These are phyloP conservation scores for Hypoxylon perforatum DNA, from an alignment of 495 filamentous ascomycete genomes.

Conservation along the genomic window DNA sequence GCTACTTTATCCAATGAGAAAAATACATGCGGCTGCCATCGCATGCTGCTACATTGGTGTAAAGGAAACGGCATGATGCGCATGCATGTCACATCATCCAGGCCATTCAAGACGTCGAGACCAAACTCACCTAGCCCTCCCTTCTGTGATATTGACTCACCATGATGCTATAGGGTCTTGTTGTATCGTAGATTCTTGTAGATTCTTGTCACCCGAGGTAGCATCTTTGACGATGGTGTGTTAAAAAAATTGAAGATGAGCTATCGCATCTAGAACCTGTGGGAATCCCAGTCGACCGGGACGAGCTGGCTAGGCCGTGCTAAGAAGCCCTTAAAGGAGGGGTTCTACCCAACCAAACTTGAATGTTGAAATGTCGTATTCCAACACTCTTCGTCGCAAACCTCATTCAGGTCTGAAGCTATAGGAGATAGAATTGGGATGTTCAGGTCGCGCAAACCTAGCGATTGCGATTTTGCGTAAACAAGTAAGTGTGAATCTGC, in stretches of 20 bases:
- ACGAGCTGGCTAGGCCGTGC: conserved; percentile 26
- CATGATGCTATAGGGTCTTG: conserved; percentile 9
- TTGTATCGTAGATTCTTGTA: conserved; percentile 2
- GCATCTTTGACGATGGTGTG: conserved; percentile 10
- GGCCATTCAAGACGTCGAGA: conserved; percentile 32
- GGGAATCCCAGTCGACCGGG: background rate
- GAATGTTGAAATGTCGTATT: conserved; percentile 41
- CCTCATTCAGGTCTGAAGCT: conserved; percentile 2
- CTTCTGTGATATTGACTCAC: conserved; percentile 15
- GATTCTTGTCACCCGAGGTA: background rate
- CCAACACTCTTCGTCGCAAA: conserved; percentile 28
- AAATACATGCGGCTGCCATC: conserved; percentile 39
- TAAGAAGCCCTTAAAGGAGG: conserved; percentile 46
- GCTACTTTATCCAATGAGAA: conserved; percentile 27
- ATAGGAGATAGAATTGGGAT: conserved; percentile 3
- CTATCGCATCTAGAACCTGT: no score
- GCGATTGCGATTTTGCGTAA: conserved; percentile 11
- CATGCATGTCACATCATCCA: conserved; percentile 44
- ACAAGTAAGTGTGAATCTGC: conserved; percentile 17
- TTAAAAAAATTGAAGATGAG: no score
- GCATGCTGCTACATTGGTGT: conserved; percentile 30
- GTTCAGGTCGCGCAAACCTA: conserved; percentile 17
- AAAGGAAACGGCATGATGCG: conserved; percentile 41
- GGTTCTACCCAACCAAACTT: conserved; percentile 41
- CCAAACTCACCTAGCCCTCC: conserved; percentile 4